Evolutionary conservation across 2,329 filamentous ascomycete genomes (phyloP), one percentile per base, ranked within the genome.

Genomic region (Clathrospora elynae): DNA sequence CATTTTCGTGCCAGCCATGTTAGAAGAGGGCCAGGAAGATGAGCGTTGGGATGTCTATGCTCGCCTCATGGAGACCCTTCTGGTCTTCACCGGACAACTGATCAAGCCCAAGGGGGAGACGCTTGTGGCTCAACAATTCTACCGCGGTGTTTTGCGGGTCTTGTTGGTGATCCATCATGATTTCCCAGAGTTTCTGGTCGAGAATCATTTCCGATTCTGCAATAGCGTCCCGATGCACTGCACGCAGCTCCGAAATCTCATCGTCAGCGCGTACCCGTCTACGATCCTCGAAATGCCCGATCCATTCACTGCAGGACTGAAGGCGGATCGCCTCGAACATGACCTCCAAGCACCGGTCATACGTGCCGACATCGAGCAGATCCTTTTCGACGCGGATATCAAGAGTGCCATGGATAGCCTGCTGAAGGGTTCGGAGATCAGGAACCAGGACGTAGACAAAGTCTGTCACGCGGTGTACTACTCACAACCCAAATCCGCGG

Each of bases 151-250:
- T 1, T 75, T 95, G 33, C 90, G 95, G 63, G 81, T 96, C 46
- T 74, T 97, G 40, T 75, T 95, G 22, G 81, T 95, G 37, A 75
- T 99, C 38, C 88, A 96, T 57, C 93, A 97, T 64, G 93, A 99
- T 68, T 97, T 90, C 71, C 88, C 92, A 0, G 90, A 96, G 42
- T 99, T 96, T 70, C 74, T 99, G 28, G 87, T 88, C 5, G 88
- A 91, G 58, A 90, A 95, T 67, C 88, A 95, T 64, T 83, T 88
- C 55, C 82, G 84, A 55, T 82, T 99, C 37, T 90, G 86, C 73
- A 85, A 87, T 57, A 84, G 83, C 61, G 86, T 97, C 44, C 88
- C 91, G 1, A 82, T 84, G 35, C 87, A 93, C 62, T 93, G 89
- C 71, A 85, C 86, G 11, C 93, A 97, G 70, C 78, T 96, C 37